phyloP scores from a whole-genome alignment of 805 yeast species.

The Hanseniaspora singularis region DNA sequence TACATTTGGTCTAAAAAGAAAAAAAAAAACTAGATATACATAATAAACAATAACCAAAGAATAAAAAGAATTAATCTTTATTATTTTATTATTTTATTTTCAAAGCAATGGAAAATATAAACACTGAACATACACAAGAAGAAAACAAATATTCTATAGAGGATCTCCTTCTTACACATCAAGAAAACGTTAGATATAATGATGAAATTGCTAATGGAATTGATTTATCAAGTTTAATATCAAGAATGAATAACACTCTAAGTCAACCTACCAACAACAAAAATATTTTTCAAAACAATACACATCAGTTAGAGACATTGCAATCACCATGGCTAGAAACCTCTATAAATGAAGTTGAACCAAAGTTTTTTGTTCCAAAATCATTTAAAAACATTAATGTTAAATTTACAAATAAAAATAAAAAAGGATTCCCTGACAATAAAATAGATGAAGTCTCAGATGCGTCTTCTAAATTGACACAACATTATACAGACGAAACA shows the following conservation, averaged over 20 bases:
- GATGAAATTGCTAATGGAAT: conserved; percentile 2
- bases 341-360: conserved; percentile 79
- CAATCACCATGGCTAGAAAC: conserved; percentile 96
- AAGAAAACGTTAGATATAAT: neutral
- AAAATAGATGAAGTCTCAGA: conserved; percentile 29
- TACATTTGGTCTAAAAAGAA: no score
- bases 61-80: no score
- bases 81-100: no score
- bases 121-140: no score
- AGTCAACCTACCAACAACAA: neutral
- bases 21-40: no score
- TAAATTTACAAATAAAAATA: conserved; percentile 21
- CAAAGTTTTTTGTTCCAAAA: conserved; percentile 56
- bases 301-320: conserved; percentile 36
- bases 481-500: conserved; percentile 75
- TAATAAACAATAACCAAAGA: no score
- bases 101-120: neutral
- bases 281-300: neutral
- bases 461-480: conserved; percentile 36
- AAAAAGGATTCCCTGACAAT: conserved; percentile 25
- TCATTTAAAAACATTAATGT: conserved; percentile 32
- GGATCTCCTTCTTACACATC: neutral
- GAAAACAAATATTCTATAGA: neutral
- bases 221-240: neutral
- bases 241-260: conserved; percentile 3